phyloP scores from a whole-genome alignment of 805 yeast genomes.

The Lipomyces yamanashiensis region DNA sequence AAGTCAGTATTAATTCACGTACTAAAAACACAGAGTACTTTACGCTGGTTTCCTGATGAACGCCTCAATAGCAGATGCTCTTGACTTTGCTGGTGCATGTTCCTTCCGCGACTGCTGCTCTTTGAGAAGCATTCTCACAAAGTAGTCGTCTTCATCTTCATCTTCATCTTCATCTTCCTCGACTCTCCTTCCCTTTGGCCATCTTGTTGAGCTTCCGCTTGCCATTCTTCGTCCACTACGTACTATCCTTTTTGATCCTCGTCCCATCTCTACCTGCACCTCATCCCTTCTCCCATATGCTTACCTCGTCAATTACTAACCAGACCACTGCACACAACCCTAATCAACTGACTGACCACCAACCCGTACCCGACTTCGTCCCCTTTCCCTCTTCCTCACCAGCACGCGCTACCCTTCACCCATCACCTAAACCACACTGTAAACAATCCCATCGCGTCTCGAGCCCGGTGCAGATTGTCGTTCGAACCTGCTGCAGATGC shows the following conservation, averaged over 20 bases:
- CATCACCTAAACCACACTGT: slow-evolving; percentile 7
- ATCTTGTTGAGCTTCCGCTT: background rate
- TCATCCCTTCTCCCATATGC: no score
- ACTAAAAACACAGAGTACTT: background rate
- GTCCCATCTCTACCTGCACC: background rate
- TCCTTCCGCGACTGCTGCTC: slow-evolving; percentile 8
- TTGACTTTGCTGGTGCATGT: background rate
- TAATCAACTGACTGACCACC: background rate
- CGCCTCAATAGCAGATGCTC: background rate
- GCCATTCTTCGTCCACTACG: background rate
- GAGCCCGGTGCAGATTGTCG: background rate
- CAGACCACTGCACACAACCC: background rate
- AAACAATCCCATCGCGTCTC: slow-evolving; percentile 15
- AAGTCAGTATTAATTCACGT: background rate
- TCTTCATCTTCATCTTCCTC: background rate
- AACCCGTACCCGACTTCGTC: slow-evolving; percentile 28
- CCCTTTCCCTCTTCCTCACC: slow-evolving; percentile 23
- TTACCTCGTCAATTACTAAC: background rate
- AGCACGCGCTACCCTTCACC: slow-evolving; percentile 16
- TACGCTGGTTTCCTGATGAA: slow-evolving; percentile 8
- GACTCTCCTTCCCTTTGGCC: background rate
- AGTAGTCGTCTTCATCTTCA: slow-evolving; percentile 18
- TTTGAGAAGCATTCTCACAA: slow-evolving; percentile 13
- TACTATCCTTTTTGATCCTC: background rate
- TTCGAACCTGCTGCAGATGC: background rate